These are phyloP conservation scores for Metarhizium anisopliae DNA, from an alignment of 2,329 filamentous ascomycete species.

Conservation along the genomic window DNA sequence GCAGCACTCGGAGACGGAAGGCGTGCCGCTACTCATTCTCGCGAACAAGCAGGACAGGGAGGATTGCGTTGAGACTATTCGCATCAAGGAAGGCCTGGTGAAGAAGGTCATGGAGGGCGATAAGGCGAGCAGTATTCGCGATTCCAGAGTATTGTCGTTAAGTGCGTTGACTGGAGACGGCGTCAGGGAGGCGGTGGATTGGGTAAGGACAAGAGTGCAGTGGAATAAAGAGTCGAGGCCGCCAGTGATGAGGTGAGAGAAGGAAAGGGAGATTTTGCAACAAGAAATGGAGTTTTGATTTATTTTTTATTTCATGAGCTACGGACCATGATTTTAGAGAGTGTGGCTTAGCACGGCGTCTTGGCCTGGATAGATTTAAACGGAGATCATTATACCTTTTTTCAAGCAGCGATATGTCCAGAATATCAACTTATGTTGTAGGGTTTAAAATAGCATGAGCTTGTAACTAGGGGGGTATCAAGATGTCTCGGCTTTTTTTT, in stretches of 20 bases:
- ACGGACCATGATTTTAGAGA: slow-evolving; percentile 4
- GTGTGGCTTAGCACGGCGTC: slow-evolving; percentile 6
- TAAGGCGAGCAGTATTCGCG: slow-evolving; percentile 75
- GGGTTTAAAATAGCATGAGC: background rate
- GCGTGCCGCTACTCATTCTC: slow-evolving; percentile 82
- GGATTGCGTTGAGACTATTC: slow-evolving; percentile 93
- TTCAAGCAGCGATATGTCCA: background rate
- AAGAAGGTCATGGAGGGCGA: slow-evolving; percentile 94
- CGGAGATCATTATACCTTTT: background rate
- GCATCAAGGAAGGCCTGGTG: slow-evolving; percentile 94
- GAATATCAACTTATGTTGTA: background rate
- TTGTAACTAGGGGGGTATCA: slow-evolving; percentile 2
- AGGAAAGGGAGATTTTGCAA: background rate
- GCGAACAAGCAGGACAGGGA: slow-evolving; percentile 98
- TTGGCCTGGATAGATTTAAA: slow-evolving; percentile 6
- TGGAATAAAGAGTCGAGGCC: slow-evolving; percentile 95
- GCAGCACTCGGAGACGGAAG: slow-evolving; percentile 77
- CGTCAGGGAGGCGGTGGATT: slow-evolving; percentile 93
- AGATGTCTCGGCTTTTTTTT: background rate
- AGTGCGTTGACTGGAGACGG: slow-evolving; percentile 84
- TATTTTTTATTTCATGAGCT: slow-evolving; percentile 2
- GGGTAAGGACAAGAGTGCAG: slow-evolving; percentile 82
- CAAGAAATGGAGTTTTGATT: background rate
- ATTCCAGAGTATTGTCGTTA: slow-evolving; percentile 84
- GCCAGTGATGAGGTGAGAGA: slow-evolving; percentile 72